Conservation (phyloP, 2,329 filamentous ascomycete species). For the Fusarium subtropicale region DNA sequence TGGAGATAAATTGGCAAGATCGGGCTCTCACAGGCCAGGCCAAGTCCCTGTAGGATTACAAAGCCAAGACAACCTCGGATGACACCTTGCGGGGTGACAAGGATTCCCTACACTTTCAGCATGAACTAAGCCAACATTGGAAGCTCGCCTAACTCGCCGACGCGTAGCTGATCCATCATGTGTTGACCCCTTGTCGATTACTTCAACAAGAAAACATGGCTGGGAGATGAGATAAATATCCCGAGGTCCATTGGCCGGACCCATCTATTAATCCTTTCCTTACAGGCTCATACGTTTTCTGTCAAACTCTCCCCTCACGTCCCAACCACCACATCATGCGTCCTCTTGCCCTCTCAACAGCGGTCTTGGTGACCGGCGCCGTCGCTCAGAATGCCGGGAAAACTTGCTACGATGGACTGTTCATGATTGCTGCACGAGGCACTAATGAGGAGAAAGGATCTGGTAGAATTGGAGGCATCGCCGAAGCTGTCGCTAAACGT, state of each 20-base stretch:
- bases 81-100: slow-evolving; percentile 32
- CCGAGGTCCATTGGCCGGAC: not conserved
- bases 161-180: slow-evolving; percentile 1
- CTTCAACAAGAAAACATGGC: not conserved
- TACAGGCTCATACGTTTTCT: not conserved
- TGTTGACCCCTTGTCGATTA: slow-evolving; percentile 22
- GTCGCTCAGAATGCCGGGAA: slow-evolving; percentile 39
- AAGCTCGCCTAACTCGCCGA: slow-evolving; percentile 9
- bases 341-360: slow-evolving; percentile 33
- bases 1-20: not conserved
- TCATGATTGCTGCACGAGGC: slow-evolving; percentile 57
- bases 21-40: slow-evolving; percentile 25
- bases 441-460: slow-evolving; percentile 52
- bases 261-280: not conserved
- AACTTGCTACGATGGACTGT: slow-evolving; percentile 48
- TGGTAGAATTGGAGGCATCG: slow-evolving; percentile 52
- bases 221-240: slow-evolving; percentile 26
- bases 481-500: slow-evolving; percentile 48
- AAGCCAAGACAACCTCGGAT: slow-evolving; percentile 33
- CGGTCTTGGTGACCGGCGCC: slow-evolving; percentile 43
- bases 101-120: slow-evolving; percentile 17
- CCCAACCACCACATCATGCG: slow-evolving; percentile 33
- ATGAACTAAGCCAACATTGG: slow-evolving; percentile 35
- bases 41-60: not conserved
- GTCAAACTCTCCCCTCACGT: not conserved